Conservation (phyloP, 2,329 filamentous ascomycete species). For the Alternaria sp. region DNA sequence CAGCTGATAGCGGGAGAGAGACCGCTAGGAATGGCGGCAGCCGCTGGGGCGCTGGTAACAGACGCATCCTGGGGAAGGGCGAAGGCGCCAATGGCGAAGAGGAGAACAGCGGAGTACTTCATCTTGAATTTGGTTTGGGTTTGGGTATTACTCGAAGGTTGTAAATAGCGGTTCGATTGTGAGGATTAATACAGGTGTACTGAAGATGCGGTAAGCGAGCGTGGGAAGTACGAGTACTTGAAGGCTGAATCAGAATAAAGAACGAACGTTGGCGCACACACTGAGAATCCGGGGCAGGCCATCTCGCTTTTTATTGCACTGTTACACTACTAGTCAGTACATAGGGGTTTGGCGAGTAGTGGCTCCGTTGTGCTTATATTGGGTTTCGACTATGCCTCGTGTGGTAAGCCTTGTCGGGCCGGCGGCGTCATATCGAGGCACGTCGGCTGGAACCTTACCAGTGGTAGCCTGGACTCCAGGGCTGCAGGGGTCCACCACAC, state of each 20-base stretch:
- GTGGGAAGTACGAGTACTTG: constrained; percentile 16
- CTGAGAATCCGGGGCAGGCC: constrained; percentile 12
- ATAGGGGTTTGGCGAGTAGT: constrained; percentile 13
- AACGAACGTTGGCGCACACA: constrained; percentile 26
- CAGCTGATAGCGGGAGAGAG: constrained; percentile 44
- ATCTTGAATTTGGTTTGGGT: constrained; percentile 37
- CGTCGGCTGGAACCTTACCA: constrained; percentile 22
- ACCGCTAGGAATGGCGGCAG: constrained; percentile 23
- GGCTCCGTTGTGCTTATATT: constrained; percentile 13
- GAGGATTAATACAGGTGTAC: constrained; percentile 25
- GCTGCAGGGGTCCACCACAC: constrained; percentile 23
- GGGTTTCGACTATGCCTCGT: constrained; percentile 7
- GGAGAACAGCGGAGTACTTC: constrained; percentile 55
- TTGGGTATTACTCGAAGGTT: constrained; percentile 9
- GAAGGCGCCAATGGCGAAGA: constrained; percentile 53
- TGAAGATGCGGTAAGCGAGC: constrained; percentile 22
- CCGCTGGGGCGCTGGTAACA: constrained; percentile 45
- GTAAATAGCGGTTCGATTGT: not conserved
- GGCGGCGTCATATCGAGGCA: constrained; percentile 16
- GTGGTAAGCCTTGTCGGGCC: constrained; percentile 9
- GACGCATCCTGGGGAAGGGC: constrained; percentile 50
- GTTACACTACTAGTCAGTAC: constrained; percentile 5
- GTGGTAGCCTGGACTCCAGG: constrained; percentile 23
- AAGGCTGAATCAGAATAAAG: constrained; percentile 17
- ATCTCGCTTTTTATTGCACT: constrained; percentile 16